phyloP scores from a whole-genome alignment of 495 filamentous ascomycete genomes.

The Zalerion maritima region DNA sequence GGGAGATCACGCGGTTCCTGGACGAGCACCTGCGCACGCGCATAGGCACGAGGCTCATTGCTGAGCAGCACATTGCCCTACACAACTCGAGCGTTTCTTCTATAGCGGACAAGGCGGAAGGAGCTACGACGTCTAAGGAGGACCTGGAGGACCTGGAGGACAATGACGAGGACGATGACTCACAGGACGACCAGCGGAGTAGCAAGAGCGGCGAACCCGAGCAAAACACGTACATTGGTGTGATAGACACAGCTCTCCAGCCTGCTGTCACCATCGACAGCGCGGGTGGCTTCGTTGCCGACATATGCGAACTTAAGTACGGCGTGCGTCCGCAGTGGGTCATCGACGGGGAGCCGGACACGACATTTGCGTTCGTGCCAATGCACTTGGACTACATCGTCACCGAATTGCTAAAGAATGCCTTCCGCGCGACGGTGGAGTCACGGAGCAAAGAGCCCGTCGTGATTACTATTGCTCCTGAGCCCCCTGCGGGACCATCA shows the following conservation, averaged over 20 bases:
- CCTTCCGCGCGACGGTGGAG: conserved; percentile 85
- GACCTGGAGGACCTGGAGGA: too few relatives aligned
- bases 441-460: conserved; percentile 65
- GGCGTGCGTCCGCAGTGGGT: conserved; percentile 70
- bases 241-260: conserved; percentile 83
- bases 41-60: conserved; percentile 87
- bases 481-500: conserved; percentile 35
- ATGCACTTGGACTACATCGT: conserved; percentile 95
- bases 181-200: conserved; percentile 37
- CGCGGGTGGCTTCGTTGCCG: conserved; percentile 79
- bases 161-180: too few relatives aligned
- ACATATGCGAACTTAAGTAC: conserved; percentile 94
- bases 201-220: conserved; percentile 31
- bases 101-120: too few relatives aligned
- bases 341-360: conserved; percentile 69
- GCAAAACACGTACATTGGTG: conserved; percentile 71
- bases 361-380: conserved; percentile 78
- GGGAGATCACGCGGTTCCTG: conserved; percentile 75
- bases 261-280: conserved; percentile 64
- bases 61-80: conserved; percentile 90
- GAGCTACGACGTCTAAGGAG: too few relatives aligned
- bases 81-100: conserved; percentile 70
- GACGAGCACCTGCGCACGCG: conserved; percentile 88
- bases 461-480: conserved; percentile 81
- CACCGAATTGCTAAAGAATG: conserved; percentile 91